Percentiles rank a stretch among this genome's conserved stretches.
These are phyloP conservation scores for Pichia norvegensis DNA, from an alignment of 1,139 yeast species.

Conservation along the genomic window DNA sequence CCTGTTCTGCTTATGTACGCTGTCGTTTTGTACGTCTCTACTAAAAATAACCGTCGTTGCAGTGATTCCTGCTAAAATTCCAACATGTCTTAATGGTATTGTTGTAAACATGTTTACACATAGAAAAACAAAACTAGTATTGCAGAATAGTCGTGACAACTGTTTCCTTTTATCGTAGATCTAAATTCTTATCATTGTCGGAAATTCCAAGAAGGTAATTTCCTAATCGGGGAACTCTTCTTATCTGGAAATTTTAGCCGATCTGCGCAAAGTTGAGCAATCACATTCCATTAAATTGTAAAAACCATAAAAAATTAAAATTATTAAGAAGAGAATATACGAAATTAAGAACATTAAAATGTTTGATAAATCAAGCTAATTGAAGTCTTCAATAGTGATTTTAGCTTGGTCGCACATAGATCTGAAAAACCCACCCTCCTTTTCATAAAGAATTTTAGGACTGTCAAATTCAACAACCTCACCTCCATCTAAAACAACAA, in stretches of 20 bases:
- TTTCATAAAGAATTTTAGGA: slow-evolving; percentile 35
- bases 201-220: neutral
- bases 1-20: slow-evolving; percentile 11
- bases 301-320: no score
- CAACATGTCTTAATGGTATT: no score
- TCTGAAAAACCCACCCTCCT: slow-evolving; percentile 26
- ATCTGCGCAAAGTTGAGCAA: neutral
- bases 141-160: no score
- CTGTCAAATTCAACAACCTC: slow-evolving; percentile 40
- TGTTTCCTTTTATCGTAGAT: no score
- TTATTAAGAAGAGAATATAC: no score
- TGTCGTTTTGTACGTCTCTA: neutral
- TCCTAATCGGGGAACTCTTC: neutral
- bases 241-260: neutral
- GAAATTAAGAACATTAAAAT: no score
- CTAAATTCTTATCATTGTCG: no score
- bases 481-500: slow-evolving; percentile 45
- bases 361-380: neutral
- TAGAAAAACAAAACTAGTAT: no score
- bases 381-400: slow-evolving; percentile 28
- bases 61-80: no score
- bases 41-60: no score
- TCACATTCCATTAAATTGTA: no score
- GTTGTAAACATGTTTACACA: no score
- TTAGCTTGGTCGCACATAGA: slow-evolving; percentile 36